Evolutionary conservation across 257 asterid genomes (phyloP), one percentile per base, ranked within the genome.

Genomic region (Solanum virginianum): DNA sequence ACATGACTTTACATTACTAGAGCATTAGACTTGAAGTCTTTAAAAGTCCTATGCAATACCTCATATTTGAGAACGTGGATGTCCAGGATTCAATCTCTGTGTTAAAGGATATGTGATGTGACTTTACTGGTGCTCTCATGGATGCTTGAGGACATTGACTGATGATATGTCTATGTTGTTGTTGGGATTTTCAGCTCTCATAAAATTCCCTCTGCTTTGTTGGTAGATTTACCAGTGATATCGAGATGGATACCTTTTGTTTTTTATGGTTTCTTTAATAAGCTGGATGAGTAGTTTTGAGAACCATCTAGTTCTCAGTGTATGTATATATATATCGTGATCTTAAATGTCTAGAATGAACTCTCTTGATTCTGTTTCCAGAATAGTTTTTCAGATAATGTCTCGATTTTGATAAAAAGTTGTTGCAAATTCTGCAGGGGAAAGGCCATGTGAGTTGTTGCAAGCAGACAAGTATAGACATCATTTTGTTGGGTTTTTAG

Each of bases 381-480:
- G 47, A 4, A 16, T 74, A 39, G 75, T 68, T 47, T 24, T 71
- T 24, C 75, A 77, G 20, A 57, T 77, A 29, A 79, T 29, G 16
- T 79, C 2, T 79, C 18, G 49, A 79, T 53, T 29, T 26, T 79
- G n/a, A 26, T 84, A 59, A 85, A 87, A 72, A 86, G 80, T 83
- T 83, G 62, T 69, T 86, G 70, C 72, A 51, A 80, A 83, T 72
- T 47, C 83, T 90, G 87, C 93, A 93, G 97, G 92, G 90, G 88
- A 87, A 91, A 89, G 93, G 94, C 92, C 94, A 91, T 93, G 94
- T 89, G 91, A 94, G 86, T 86, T 90, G 88, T 89, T 87, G 80
- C 89, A 80, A 86, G 75, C 89, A 4, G 51, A 82, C 70, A 79
- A 84, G 77, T 81, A 71, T 79, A 75, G 84, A 53, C 49, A 79